Conservation (phyloP, 108 stramenopile genomes). For the Poteriospumella lacustris region DNA sequence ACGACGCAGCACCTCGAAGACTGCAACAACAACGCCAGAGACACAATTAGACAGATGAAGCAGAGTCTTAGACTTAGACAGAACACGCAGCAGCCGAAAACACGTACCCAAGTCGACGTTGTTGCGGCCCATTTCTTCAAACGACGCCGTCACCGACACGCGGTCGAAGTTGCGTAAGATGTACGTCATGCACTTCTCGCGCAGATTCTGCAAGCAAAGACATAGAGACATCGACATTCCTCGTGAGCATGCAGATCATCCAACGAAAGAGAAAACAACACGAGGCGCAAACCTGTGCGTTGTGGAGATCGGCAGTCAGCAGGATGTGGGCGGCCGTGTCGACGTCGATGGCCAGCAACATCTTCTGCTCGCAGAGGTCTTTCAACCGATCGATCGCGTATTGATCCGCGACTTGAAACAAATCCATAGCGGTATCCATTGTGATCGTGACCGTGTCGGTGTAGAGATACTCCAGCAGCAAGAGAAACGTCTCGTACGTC, state of each 20-base stretch:
- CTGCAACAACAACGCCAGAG: no score
- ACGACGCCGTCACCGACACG: slow-evolving; percentile 73
- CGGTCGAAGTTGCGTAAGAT: slow-evolving; percentile 86
- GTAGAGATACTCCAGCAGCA: slow-evolving; percentile 85
- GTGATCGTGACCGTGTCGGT: slow-evolving; percentile 75
- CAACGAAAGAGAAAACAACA: no score
- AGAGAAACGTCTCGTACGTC: slow-evolving; percentile 63
- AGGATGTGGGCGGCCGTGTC: slow-evolving; percentile 93
- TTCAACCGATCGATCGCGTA: slow-evolving; percentile 92
- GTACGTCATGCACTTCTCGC: slow-evolving; percentile 79
- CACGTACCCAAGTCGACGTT: slow-evolving; percentile 82
- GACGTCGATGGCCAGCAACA: slow-evolving; percentile 76
- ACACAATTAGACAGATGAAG: no score
- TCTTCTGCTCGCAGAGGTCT: slow-evolving; percentile 86
- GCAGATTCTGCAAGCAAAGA: slow-evolving; percentile 47
- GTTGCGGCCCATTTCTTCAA: slow-evolving; percentile 91
- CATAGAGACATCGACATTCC: no score
- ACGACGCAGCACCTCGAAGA: no score
- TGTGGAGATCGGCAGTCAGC: slow-evolving; percentile 85
- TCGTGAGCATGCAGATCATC: no score
- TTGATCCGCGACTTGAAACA: slow-evolving; percentile 88
- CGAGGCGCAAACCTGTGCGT: slow-evolving; percentile 52
- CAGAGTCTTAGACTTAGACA: no score
- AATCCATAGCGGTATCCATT: slow-evolving; percentile 84
- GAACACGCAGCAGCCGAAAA: no score